Evolutionary conservation across 2,329 filamentous ascomycete species (phyloP), one percentile per base, ranked within the genome.

Genomic region (Helotiales sp.): DNA sequence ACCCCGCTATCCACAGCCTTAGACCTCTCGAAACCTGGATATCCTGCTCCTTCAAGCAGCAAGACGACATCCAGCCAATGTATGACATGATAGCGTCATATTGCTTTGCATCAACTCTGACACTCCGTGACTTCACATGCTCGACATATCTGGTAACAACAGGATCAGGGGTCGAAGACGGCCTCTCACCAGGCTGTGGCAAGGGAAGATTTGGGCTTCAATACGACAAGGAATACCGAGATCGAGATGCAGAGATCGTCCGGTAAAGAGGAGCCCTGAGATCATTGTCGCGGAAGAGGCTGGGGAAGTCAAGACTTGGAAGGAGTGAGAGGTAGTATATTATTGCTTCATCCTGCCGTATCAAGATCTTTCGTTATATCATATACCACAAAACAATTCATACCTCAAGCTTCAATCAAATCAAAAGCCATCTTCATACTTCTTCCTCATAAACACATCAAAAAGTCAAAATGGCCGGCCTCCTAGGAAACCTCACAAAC

Each of bases 401-500:
- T n/a, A 48, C 29, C 24, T 10, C 42, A 30, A 2, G 30, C n/a
- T 12, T 29, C 17, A 44, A 15, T 25, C 12, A 6, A 44, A 27
- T 10, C 27, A 12, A 17, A 31, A 2, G 54, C 50, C 58, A 50
- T 36, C 19, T 38, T 55, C 25, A 33, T 38, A 30, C 27, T 27
- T 49, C 48, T 10, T 51, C 53, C 24, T 40, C 24, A 53, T 12
- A 53, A 48, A 44, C 24, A 38, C 13, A 54, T 38, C 17, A 49
- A 5, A 51, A 9, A 15, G 36, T 42, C 59, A 66, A 50, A 66
- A 68, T 67, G 63, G 54, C 65, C 24, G 73, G 73, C 12, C 64
- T 75, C 46, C 66, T 75, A 48, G 72, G 72, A 60, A 67, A 68
- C 44, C 58, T 73, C 24, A 70, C 71, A 51, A 70, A 72, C 57